phyloP scores from a whole-genome alignment of 2,329 filamentous ascomycete genomes.

The Dothideomycetidae sp. region DNA sequence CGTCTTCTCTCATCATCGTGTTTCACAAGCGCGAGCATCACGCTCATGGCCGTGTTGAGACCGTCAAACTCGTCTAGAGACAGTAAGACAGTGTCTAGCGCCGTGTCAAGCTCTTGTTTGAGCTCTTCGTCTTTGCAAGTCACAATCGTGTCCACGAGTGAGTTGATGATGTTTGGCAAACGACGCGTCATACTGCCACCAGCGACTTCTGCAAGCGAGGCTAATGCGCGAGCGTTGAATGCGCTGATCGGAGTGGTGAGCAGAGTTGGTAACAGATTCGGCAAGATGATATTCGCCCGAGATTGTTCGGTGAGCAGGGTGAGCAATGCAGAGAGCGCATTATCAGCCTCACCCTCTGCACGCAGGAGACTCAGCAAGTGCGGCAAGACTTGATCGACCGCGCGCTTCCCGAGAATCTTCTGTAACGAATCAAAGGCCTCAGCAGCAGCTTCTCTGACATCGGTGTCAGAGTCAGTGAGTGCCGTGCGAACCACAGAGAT shows the following conservation, averaged over 20 bases:
- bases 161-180: conserved; percentile 79
- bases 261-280: conserved; percentile 87
- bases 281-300: conserved; percentile 88
- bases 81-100: conserved; percentile 79
- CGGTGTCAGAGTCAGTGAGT: conserved; percentile 73
- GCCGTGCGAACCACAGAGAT: conserved; percentile 89
- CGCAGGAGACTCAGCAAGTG: conserved; percentile 81
- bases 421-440: conserved; percentile 95
- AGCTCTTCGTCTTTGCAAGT: conserved; percentile 61
- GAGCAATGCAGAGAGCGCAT: conserved; percentile 80
- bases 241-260: conserved; percentile 78
- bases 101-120: conserved; percentile 55
- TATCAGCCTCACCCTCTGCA: conserved; percentile 73
- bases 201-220: conserved; percentile 84
- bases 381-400: conserved; percentile 88
- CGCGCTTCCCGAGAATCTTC: conserved; percentile 82
- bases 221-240: conserved; percentile 89
- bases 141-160: conserved; percentile 86
- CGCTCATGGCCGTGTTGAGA: conserved; percentile 88
- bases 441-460: conserved; percentile 87
- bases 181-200: conserved; percentile 81
- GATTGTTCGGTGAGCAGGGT: conserved; percentile 89
- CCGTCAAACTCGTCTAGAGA: conserved; percentile 95
- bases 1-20: conserved; percentile 83
- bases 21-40: conserved; percentile 75